These are phyloP conservation scores for Laguncularia racemosa DNA, from an alignment of 345 rosid species.

Conservation along the genomic window DNA sequence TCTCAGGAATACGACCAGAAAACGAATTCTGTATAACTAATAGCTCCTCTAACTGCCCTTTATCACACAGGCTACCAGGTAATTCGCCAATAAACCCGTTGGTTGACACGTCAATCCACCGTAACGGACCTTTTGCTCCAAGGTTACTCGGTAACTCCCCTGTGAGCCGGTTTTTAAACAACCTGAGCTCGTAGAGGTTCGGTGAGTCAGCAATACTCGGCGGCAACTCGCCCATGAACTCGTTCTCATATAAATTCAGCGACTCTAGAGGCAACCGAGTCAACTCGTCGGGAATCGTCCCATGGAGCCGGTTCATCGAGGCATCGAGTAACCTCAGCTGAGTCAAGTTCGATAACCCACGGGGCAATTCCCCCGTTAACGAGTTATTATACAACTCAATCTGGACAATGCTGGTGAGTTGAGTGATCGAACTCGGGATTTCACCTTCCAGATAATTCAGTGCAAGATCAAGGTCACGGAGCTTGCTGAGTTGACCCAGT, in stretches of 20 bases:
- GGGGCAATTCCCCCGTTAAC: conserved; percentile 60
- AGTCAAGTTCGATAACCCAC: conserved; percentile 52
- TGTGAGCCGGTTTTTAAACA: conserved; percentile 57
- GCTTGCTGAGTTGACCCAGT: conserved; percentile 54
- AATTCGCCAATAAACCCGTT: conserved; percentile 59
- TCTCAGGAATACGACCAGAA: conserved; percentile 61
- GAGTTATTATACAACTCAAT: conserved; percentile 97
- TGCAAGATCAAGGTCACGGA: conserved; percentile 82
- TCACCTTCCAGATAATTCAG: conserved; percentile 50
- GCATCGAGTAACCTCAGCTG: conserved; percentile 66
- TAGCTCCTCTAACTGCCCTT: conserved; percentile 70
- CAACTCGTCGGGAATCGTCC: conserved; percentile 69
- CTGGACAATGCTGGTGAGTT: conserved; percentile 56
- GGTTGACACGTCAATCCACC: conserved; percentile 68
- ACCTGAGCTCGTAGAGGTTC: conserved; percentile 68
- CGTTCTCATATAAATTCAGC: conserved; percentile 81
- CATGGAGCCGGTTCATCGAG: conserved; percentile 75
- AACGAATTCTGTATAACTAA: conserved; percentile 56
- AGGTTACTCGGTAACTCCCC: conserved; percentile 65
- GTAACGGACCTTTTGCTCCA: conserved; percentile 71
- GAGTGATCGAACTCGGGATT: conserved; percentile 71
- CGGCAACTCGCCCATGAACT: conserved; percentile 62
- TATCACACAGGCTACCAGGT: conserved; percentile 55
- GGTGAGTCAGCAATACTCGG: conserved; percentile 54
- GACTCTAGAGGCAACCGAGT: conserved; percentile 67